These are phyloP conservation scores for Penstemon newberryi DNA, from an alignment of 257 asterid genomes.

Conservation along the genomic window DNA sequence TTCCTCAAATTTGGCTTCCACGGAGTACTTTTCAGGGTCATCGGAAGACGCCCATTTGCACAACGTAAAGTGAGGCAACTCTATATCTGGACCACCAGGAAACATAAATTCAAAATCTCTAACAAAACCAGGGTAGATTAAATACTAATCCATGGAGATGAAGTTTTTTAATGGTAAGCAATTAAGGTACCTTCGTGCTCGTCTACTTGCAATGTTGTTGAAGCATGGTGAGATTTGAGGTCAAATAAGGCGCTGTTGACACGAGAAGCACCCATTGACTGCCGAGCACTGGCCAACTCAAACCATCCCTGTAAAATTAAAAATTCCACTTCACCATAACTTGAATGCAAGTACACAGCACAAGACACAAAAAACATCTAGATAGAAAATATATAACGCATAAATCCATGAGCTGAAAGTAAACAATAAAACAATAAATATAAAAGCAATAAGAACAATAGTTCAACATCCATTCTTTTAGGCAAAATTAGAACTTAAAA, in stretches of 20 bases:
- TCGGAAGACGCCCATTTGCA: slow-evolving; percentile 66
- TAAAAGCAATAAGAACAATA: too few relatives aligned
- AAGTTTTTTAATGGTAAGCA: background rate
- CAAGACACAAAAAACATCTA: background rate
- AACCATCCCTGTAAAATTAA: slow-evolving; percentile 70
- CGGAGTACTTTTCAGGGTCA: slow-evolving; percentile 37
- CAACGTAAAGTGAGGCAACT: slow-evolving; percentile 50
- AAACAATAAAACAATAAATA: too few relatives aligned
- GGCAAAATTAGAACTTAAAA: background rate
- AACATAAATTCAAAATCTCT: slow-evolving; percentile 22
- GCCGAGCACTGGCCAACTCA: slow-evolving; percentile 87
- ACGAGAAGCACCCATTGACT: slow-evolving; percentile 86
- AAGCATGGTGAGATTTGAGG: slow-evolving; percentile 76
- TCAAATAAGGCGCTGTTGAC: slow-evolving; percentile 64
- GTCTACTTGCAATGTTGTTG: slow-evolving; percentile 63
- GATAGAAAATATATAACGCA: background rate
- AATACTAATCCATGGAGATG: background rate
- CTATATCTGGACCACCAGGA: slow-evolving; percentile 38
- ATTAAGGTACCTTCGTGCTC: slow-evolving; percentile 40
- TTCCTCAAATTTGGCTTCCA: slow-evolving; percentile 47
- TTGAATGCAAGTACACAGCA: background rate
- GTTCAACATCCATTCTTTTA: too few relatives aligned
- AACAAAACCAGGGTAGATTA: background rate
- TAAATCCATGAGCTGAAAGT: slow-evolving; percentile 11
- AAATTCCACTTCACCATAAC: slow-evolving; percentile 16